Conservation (phyloP, 257 asterid species). For the Misopates orontium region DNA sequence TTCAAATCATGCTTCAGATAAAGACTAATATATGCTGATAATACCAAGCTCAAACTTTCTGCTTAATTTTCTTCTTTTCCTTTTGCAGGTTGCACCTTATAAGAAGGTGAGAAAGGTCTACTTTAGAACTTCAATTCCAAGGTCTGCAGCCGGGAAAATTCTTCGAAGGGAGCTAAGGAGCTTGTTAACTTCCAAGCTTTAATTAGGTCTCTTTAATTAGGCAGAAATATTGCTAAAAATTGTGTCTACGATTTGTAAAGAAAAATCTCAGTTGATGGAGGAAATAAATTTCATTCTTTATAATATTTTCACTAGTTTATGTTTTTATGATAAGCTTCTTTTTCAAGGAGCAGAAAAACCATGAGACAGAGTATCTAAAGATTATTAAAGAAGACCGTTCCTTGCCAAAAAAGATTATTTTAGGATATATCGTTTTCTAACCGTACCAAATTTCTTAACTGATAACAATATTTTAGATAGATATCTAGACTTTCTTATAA, state of each 20-base stretch:
- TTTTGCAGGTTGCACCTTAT: constrained; percentile 73
- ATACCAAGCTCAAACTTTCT: not conserved
- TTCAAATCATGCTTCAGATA: not conserved
- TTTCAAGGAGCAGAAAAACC: not conserved
- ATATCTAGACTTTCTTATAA: too few species aligned
- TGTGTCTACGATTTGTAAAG: constrained; percentile 3
- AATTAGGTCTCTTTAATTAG: constrained; percentile 21
- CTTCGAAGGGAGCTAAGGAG: constrained; percentile 54
- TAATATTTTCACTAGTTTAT: not conserved
- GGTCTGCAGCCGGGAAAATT: constrained; percentile 68
- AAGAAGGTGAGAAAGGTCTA: constrained; percentile 76
- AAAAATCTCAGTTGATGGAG: constrained; percentile 5
- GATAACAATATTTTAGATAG: too few species aligned
- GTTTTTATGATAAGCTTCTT: not conserved
- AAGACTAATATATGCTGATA: not conserved
- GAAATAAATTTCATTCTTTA: constrained; percentile 8
- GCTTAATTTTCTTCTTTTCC: not conserved
- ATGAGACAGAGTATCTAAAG: too few species aligned
- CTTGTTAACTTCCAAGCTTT: constrained; percentile 53
- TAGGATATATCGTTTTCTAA: too few species aligned
- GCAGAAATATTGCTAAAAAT: not conserved
- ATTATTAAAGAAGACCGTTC: too few species aligned
- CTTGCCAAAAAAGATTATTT: too few species aligned
- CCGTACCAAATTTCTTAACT: too few species aligned
- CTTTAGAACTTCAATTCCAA: constrained; percentile 51